Evolutionary conservation across 768 basidiomycete species (phyloP).

Genomic region (Termitomyces sp.): DNA sequence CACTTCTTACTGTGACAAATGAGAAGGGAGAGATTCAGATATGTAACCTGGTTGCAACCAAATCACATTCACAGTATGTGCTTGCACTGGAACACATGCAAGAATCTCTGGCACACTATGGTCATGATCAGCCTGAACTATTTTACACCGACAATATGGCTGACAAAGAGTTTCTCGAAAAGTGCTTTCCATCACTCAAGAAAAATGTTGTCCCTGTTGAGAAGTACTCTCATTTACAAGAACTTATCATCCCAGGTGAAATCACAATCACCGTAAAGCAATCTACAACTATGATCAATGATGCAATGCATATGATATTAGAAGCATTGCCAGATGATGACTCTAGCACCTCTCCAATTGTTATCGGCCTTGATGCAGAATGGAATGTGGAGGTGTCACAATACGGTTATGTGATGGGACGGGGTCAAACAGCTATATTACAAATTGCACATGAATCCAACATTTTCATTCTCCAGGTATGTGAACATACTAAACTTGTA

Average conservation of each 20-base stretch:
- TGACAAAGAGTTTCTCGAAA: slow-evolving; percentile 18
- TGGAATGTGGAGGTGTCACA: slow-evolving; percentile 19
- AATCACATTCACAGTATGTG: slow-evolving; percentile 27
- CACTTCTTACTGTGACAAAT: slow-evolving; percentile 14
- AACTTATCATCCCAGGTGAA: slow-evolving; percentile 12
- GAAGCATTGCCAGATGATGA: slow-evolving; percentile 15
- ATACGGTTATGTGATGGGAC: neutral
- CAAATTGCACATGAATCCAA: no score
- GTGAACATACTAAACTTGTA: no score
- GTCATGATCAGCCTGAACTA: slow-evolving; percentile 19
- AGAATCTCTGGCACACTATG: slow-evolving; percentile 22
- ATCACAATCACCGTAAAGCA: slow-evolving; percentile 11
- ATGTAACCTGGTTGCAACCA: slow-evolving; percentile 24
- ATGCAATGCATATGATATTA: slow-evolving; percentile 15
- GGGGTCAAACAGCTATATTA: neutral
- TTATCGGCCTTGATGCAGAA: slow-evolving; percentile 20
- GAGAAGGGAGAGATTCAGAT: slow-evolving; percentile 21
- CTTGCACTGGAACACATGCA: slow-evolving; percentile 19
- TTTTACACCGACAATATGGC: no score
- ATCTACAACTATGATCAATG: slow-evolving; percentile 12
- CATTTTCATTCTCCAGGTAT: no score
- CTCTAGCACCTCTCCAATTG: neutral
- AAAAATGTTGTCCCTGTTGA: slow-evolving; percentile 15
- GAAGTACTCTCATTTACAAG: slow-evolving; percentile 15
- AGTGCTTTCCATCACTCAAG: slow-evolving; percentile 12